Evolutionary conservation across 345 rosid genomes (phyloP), one percentile per base, ranked within the genome.

Genomic region (Eucalyptus pauciflora): DNA sequence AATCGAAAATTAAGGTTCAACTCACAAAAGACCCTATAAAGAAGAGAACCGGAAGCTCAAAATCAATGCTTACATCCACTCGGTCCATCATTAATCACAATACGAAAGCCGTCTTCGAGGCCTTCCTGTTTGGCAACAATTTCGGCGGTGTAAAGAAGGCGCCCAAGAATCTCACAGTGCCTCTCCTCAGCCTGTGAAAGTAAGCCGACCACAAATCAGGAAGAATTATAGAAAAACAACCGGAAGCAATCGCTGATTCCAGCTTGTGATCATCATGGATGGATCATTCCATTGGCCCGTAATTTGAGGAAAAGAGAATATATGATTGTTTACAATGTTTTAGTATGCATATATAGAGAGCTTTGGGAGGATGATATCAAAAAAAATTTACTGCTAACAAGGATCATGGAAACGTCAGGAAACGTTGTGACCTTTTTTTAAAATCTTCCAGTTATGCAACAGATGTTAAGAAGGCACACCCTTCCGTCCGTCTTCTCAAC

Each of bases 71-170:
- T 86, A 97, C 99, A 93, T 93, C 96, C 98, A 76, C 51, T 88
- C 6, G 98, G 99, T 50, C 99, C 99, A 92, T 97, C 99, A 85
- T 97, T 97, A 86, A 97, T 97, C 91, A 97, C 99, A 91, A 94
- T 88, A 92, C 99, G 96, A 92, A 90, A 97, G 88, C 99, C 99
- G 15, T 96, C 97, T 10, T 93, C 97, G 4, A 97, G 93, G 86
- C 98, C 99, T 94, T 97, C 98, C 92, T 94, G 97, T 92, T 95
- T 96, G 13, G 99, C 99, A 33, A 97, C 93, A 41, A 96, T 94
- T 93, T 96, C 96, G 29, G 99, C 98, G 43, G 97, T 90, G 93
- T 96, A 96, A 52, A 97, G 98, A 92, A 97, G 96, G 87, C 87
- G 96, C 43, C 99, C 99, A 89, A 97, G 98, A 91, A 96, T 96